These are phyloP conservation scores for Alternaria infectoria DNA, from an alignment of 2,329 filamentous ascomycete species.

Conservation along the genomic window DNA sequence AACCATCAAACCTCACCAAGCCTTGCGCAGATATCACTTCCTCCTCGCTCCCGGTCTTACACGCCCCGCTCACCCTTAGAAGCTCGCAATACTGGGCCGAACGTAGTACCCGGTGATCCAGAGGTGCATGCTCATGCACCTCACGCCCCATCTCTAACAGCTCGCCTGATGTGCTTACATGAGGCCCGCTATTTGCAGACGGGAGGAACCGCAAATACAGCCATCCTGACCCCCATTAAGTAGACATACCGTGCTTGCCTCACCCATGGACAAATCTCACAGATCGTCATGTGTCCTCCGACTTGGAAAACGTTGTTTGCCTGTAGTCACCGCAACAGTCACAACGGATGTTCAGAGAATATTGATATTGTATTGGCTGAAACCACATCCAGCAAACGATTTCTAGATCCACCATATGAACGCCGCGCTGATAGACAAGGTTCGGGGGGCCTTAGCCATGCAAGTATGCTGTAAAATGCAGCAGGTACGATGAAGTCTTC, in stretches of 20 bases:
- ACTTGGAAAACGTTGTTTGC: neutral
- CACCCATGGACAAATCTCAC: neutral
- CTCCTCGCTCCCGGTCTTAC: neutral
- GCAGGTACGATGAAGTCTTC: neutral
- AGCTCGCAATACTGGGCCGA: neutral
- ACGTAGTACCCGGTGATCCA: neutral
- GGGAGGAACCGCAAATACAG: neutral
- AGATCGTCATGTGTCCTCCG: neutral
- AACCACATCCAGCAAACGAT: neutral
- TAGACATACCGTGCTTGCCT: neutral
- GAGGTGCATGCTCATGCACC: neutral
- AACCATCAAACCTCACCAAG: neutral
- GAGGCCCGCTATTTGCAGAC: neutral
- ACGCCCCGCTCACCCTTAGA: neutral
- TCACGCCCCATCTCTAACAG: neutral
- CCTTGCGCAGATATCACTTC: neutral
- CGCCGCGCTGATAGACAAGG: slow-evolving; percentile 19
- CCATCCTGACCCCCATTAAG: neutral
- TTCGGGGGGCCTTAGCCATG: slow-evolving; percentile 4
- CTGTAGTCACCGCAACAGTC: neutral
- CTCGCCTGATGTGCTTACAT: neutral
- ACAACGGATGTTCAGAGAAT: neutral
- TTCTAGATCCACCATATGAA: slow-evolving; percentile 5
- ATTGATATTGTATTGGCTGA: neutral
- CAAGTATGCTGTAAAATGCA: slow-evolving; percentile 5